These are phyloP conservation scores for Alisma plantagoaquatica DNA, from an alignment of 106 monocot genomes.

Conservation along the genomic window DNA sequence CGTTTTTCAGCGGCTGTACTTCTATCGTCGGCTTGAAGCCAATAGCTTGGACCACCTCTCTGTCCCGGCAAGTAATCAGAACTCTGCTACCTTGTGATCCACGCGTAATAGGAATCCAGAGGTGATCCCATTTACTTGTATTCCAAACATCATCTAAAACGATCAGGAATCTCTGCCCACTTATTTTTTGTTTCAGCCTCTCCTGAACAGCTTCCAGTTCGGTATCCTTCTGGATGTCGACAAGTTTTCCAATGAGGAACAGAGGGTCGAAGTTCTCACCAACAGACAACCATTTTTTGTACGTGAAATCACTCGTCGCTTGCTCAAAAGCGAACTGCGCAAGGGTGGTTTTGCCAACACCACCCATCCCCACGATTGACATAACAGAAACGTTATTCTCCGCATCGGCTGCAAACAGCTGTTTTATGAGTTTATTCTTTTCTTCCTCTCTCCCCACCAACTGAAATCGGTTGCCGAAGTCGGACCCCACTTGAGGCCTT, in stretches of 20 bases:
- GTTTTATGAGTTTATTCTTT: no score
- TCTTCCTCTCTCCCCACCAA: no score
- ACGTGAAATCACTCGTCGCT: not conserved
- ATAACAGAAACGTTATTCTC: no score
- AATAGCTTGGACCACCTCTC: not conserved
- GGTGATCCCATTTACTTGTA: not conserved
- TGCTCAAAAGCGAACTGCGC: not conserved
- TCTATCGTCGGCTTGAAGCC: not conserved
- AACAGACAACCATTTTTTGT: slow-evolving; percentile 2
- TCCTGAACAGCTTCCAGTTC: not conserved
- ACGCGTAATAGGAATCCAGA: not conserved
- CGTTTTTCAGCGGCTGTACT: not conserved
- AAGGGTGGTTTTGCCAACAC: not conserved
- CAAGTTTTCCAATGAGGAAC: not conserved
- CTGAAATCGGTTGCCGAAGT: no score
- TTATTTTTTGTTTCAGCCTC: not conserved
- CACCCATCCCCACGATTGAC: not conserved
- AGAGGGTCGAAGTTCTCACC: slow-evolving; percentile 2
- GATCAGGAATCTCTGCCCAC: not conserved
- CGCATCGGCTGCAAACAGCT: no score
- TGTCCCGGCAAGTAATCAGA: not conserved
- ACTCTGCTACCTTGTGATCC: not conserved
- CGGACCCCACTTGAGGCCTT: no score
- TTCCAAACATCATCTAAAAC: slow-evolving; percentile 10
- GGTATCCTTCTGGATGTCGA: not conserved